Conservation (phyloP, 1,284 basidiomycete genomes). For the Irpex lacteus region DNA sequence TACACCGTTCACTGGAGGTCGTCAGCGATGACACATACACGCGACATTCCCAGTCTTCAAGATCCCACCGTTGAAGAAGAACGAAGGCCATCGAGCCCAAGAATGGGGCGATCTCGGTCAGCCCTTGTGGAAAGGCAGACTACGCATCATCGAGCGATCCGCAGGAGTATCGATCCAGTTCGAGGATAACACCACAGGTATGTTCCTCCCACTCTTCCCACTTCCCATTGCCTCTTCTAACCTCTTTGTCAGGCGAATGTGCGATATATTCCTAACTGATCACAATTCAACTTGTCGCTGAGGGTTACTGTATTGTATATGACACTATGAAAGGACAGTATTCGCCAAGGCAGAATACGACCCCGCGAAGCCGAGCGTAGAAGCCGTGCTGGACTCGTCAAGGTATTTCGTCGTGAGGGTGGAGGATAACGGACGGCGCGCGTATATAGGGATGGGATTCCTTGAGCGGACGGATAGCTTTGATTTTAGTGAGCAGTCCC, state of each 20-base stretch:
- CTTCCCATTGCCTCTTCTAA: too few species aligned
- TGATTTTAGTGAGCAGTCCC: constrained; percentile 89
- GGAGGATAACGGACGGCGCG: constrained; percentile 83
- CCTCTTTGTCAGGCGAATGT: constrained; percentile 54
- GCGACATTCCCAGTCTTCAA: constrained; percentile 57
- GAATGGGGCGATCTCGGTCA: constrained; percentile 83
- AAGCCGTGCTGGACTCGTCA: constrained; percentile 94
- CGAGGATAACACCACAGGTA: constrained; percentile 77
- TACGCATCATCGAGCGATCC: constrained; percentile 78
- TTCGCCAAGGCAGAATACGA: constrained; percentile 94
- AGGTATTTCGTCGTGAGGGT: constrained; percentile 95
- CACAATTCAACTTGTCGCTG: background rate
- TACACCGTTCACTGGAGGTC: background rate
- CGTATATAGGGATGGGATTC: constrained; percentile 94
- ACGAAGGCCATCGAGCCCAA: constrained; percentile 83
- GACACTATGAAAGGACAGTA: constrained; percentile 40
- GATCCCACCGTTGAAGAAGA: constrained; percentile 79
- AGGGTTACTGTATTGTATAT: background rate
- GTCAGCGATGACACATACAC: background rate
- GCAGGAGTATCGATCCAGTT: constrained; percentile 61
- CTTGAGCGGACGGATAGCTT: constrained; percentile 89
- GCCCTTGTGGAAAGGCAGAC: constrained; percentile 89
- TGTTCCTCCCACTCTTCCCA: constrained; percentile 17
- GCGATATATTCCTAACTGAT: constrained; percentile 21
- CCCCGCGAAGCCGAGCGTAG: constrained; percentile 78